These are phyloP conservation scores for Fusarium abutilonis DNA, from an alignment of 2,329 filamentous ascomycete species.

Conservation along the genomic window DNA sequence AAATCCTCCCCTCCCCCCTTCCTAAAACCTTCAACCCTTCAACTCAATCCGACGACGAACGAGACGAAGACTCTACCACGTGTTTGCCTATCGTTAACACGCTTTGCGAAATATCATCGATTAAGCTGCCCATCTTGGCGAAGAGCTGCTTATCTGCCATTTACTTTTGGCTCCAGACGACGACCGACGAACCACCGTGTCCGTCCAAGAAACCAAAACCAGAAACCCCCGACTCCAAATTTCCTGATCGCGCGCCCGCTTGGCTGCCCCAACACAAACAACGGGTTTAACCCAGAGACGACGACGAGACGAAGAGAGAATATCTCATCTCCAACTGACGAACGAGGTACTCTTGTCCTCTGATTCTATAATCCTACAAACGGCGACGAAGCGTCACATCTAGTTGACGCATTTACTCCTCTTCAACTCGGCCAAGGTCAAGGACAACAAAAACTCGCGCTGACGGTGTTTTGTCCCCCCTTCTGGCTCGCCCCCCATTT, in stretches of 20 bases:
- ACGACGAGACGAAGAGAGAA: slow-evolving; percentile 15
- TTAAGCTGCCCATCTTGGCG: slow-evolving; percentile 23
- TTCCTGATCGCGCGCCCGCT: slow-evolving; percentile 42
- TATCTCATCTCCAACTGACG: slow-evolving; percentile 18
- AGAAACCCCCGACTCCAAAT: slow-evolving; percentile 35
- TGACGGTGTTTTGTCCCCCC: slow-evolving; percentile 40
- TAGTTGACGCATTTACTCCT: slow-evolving; percentile 29
- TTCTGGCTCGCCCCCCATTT: slow-evolving; percentile 34
- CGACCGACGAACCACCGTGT: slow-evolving; percentile 42
- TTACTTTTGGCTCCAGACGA: slow-evolving; percentile 30
- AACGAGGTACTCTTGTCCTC: slow-evolving; percentile 13
- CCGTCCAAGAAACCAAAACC: slow-evolving; percentile 19
- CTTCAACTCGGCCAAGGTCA: slow-evolving; percentile 26
- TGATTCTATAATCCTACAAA: slow-evolving; percentile 12
- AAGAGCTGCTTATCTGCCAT: slow-evolving; percentile 35
- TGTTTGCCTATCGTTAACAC: slow-evolving; percentile 44
- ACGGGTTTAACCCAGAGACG: slow-evolving; percentile 12
- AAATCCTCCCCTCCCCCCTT: slow-evolving; percentile 35
- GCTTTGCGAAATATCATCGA: slow-evolving; percentile 37
- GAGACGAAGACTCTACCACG: slow-evolving; percentile 29
- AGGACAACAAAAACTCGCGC: slow-evolving; percentile 38
- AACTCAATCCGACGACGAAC: slow-evolving; percentile 45
- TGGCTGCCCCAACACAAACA: slow-evolving; percentile 42
- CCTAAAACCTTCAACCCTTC: slow-evolving; percentile 44
- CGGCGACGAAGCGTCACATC: slow-evolving; percentile 42